Base-by-base conservation (phyloP, 2,329 filamentous ascomycete genomes). In the Pseudogymnoascus pannorum region DNA sequence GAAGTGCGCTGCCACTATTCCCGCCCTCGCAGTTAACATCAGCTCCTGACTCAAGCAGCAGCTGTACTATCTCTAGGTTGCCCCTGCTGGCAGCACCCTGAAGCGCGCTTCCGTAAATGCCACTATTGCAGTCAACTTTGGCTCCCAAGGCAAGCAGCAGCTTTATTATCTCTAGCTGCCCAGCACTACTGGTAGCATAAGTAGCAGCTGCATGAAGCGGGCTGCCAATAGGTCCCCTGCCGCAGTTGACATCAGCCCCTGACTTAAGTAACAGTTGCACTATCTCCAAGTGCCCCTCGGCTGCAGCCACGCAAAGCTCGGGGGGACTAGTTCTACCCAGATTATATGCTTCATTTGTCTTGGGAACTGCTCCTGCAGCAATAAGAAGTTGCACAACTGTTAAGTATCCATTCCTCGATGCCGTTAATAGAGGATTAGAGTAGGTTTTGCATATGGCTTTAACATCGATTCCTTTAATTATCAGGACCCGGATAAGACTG, bases 71-170 rank as follows among this genome's bases (percentile, higher is more conserved):
- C n/a, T 60, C 5, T 11, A n/a, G n/a, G n/a, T 31, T 24, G 6
- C 26, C 3, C 7, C 60, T 57, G 22, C 1, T 2, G 16, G 2
- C 14, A 20, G 26, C 59, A 14, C 29, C 57, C 7, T 35, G 33
- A 2, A 35, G 33, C 12, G 33, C 31, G 31, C 14, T 14, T 1
- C 31, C 31, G 14, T 11, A 11, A 31, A 44, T 14, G 20, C 63
- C 61, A 8, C 60, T 12, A 51, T 35, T 5, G 59, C 61, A 42
- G 68, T 67, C 11, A 70, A 64, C 44, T 9, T 62, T 61, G 29
- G 63, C 65, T 1, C 61, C 62, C 26, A 29, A 42, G 11, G 54
- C 44, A 4, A 65, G 22, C 1, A 66, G 48, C 6, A 63, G 9
- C 36, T 63, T 60, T 6, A 65, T 14, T 2, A 65, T 65, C 26